These are phyloP conservation scores for Elymus sibiricus DNA, from an alignment of 176 grass and related monocot genomes.

Conservation along the genomic window DNA sequence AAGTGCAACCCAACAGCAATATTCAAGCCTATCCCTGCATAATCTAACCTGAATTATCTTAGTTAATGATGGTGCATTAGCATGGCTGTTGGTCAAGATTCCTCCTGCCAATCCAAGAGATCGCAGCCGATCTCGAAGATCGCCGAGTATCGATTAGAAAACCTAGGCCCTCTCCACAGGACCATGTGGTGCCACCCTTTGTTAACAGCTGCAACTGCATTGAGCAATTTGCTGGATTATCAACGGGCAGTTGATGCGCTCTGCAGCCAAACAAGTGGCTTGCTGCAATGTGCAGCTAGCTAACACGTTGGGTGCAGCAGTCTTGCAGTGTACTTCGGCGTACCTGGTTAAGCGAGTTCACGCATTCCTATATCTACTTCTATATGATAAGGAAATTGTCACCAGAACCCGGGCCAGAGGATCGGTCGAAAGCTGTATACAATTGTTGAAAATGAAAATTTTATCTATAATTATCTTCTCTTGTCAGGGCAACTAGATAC, in stretches of 20 bases:
- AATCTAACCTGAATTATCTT: constrained; percentile 17
- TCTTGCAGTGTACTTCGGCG: not conserved
- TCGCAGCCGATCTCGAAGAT: constrained; percentile 32
- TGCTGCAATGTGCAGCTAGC: not conserved
- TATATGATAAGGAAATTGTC: not conserved
- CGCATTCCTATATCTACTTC: not conserved
- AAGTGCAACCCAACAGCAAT: not conserved
- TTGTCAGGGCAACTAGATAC: constrained; percentile 23
- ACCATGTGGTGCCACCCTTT: constrained; percentile 9
- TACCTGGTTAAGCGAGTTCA: not conserved
- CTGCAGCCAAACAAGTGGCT: not conserved
- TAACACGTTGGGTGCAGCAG: not conserved
- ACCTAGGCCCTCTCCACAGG: not conserved
- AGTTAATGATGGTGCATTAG: constrained; percentile 8
- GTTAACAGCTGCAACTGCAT: constrained; percentile 14
- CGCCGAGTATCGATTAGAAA: constrained; percentile 18
- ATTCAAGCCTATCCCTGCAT: not conserved
- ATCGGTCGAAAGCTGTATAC: not conserved
- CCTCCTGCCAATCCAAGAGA: constrained; percentile 26
- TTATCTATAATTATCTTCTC: not conserved
- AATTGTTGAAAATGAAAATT: not conserved
- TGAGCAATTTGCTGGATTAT: constrained; percentile 1
- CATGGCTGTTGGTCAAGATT: constrained; percentile 34
- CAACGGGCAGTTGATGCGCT: not conserved
- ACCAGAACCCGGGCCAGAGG: not conserved